A percentile compares a stretch with the other conserved stretches of the same genome.
phyloP scores from a whole-genome alignment of 2,329 filamentous ascomycete species.

The Trichoderma semiorbis region DNA sequence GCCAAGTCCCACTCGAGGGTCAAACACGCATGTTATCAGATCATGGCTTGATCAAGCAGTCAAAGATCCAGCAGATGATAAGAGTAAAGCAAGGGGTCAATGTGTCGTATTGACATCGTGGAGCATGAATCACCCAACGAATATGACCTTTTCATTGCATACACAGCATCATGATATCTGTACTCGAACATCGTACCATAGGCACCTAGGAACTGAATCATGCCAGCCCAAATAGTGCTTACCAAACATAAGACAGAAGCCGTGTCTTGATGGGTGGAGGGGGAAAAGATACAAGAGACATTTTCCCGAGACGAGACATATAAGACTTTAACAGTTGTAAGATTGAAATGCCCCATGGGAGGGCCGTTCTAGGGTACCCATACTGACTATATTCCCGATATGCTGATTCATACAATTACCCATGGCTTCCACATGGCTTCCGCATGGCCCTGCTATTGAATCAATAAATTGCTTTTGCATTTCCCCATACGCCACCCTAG shows the following conservation, averaged over 20 bases:
- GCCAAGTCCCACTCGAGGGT: constrained; percentile 1
- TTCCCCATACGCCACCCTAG: background rate
- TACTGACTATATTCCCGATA: background rate
- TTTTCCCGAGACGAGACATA: background rate
- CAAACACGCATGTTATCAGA: background rate
- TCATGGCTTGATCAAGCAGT: background rate
- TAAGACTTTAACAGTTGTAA: background rate
- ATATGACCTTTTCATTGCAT: background rate
- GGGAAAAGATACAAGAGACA: background rate
- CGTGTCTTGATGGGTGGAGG: background rate
- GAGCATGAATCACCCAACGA: background rate
- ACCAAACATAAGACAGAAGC: background rate
- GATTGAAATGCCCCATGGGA: background rate
- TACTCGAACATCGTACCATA: background rate
- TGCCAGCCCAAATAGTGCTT: background rate
- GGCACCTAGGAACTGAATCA: background rate
- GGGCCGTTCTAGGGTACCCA: background rate
- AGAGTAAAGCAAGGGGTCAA: background rate
- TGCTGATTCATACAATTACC: background rate
- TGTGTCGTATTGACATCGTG: background rate
- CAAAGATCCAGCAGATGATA: background rate
- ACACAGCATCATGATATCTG: background rate
- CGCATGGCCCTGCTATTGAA: background rate
- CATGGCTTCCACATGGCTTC: background rate
- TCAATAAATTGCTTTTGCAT: background rate